Evolutionary conservation across 192 early-diverging fungal species (phyloP).

Genomic region (Paraglomus occultum): DNA sequence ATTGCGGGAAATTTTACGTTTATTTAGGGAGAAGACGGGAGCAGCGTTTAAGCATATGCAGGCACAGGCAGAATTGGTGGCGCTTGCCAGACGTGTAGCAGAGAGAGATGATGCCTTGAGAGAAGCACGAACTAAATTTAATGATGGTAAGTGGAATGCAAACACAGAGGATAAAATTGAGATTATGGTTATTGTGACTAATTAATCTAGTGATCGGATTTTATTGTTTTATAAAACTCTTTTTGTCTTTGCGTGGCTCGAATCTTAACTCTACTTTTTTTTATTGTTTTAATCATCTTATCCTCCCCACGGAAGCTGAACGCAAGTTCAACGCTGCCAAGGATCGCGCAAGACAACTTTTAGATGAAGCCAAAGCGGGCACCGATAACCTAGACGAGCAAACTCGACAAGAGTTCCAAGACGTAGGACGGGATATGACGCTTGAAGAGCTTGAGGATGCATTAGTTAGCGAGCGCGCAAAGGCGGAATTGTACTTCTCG

Average conservation of each 20-base stretch:
- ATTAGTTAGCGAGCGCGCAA: slow-evolving; percentile 52
- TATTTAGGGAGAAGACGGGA: slow-evolving; percentile 22
- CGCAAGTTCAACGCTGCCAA: slow-evolving; percentile 47
- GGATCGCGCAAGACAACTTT: slow-evolving; percentile 36
- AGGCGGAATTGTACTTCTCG: slow-evolving; percentile 49
- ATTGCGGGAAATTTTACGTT: slow-evolving; percentile 29
- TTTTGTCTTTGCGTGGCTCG: background rate
- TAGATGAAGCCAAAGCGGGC: slow-evolving; percentile 54
- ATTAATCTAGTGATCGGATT: background rate
- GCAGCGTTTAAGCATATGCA: slow-evolving; percentile 38
- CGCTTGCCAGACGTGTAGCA: slow-evolving; percentile 25
- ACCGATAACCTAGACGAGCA: slow-evolving; percentile 53
- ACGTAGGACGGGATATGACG: slow-evolving; percentile 42
- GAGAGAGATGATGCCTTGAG: slow-evolving; percentile 45
- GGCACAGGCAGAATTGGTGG: slow-evolving; percentile 31
- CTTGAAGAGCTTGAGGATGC: slow-evolving; percentile 66
- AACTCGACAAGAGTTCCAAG: slow-evolving; percentile 50
- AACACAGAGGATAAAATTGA: background rate
- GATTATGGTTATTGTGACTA: background rate
- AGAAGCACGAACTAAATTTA: slow-evolving; percentile 34
- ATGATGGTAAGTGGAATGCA: slow-evolving; percentile 32
- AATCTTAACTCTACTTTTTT: background rate
- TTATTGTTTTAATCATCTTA: background rate
- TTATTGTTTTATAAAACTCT: background rate
- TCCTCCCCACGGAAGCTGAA: slow-evolving; percentile 33